Evolutionary conservation across 441 rosid genomes (phyloP), one percentile per base, ranked within the genome.

Genomic region (Viola pubescens): DNA sequence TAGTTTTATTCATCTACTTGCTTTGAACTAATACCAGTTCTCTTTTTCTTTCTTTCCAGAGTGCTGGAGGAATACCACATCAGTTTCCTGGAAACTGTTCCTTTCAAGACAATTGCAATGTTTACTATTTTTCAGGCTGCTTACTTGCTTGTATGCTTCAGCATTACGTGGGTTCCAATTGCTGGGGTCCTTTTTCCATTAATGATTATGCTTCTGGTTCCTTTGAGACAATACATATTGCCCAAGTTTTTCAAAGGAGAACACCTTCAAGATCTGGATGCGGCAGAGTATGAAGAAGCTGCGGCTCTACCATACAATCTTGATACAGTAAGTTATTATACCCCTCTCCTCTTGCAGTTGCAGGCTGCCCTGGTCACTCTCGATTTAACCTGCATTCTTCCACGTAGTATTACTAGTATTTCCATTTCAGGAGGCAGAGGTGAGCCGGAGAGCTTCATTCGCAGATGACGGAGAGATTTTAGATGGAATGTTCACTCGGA

Each of bases 181-280:
- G 94, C 94, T 7, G 94, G 94, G 5, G 83, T 84, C 58, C 81
- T 86, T 48, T 86, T 86, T 71, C 90, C 90, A 3, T 58, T 86
- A 65, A 58, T 84, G 76, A 83, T 86, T 73, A 83, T 84, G 89
- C 84, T 86, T 66, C 79, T 86, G 56, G 82, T 86, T 45, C 89
- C 89, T 0, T 83, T 79, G 59, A 76, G 94, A 52, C 94, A 82
- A 47, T 84, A 84, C 70, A 64, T 86, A 39, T 81, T 86, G 61
- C 77, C 90, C 3, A 82, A 77, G 77, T 70, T 80, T 68, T 83
- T 86, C 77, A 80, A 84, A 67, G 81, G 74, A 16, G 80, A 71
- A 9, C 90, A 86, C 67, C 88, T 86, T 54, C 84, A 80, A 62
- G 94, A 86, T 70, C 71, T 86, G 63, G 94, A 86, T 70, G 88